Percentiles rank a stretch among this genome's conserved stretches.
Conservation (phyloP, 257 asterid genomes). For the Fraxinus quadrangulata region DNA sequence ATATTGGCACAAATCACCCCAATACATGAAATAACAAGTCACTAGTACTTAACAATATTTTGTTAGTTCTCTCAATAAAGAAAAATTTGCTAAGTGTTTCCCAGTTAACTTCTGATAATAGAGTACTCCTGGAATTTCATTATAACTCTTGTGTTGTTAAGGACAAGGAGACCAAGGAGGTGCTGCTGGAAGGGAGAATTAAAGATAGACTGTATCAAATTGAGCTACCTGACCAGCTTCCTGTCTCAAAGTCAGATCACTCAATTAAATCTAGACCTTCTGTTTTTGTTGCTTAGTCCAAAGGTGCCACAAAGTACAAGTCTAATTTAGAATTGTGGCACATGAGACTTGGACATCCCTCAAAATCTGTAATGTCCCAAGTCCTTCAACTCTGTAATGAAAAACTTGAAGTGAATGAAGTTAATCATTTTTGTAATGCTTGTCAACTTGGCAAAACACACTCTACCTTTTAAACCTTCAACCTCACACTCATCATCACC, state of each 20-base stretch:
- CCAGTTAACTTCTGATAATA: not conserved
- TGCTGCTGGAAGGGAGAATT: not conserved
- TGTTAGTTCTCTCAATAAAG: no score
- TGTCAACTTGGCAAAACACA: not conserved
- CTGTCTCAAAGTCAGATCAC: no score
- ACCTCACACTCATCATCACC: not conserved
- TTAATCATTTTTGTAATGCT: not conserved
- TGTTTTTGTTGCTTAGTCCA: not conserved
- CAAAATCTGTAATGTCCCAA: not conserved
- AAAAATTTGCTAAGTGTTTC: not conserved
- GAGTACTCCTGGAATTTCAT: not conserved
- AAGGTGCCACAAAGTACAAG: not conserved
- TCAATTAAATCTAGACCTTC: not conserved
- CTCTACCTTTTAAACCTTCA: not conserved
- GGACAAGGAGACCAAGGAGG: not conserved
- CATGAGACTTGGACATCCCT: not conserved
- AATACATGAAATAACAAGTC: not conserved
- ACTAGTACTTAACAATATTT: no score
- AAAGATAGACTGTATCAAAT: no score
- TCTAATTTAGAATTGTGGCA: not conserved
- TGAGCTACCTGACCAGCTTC: no score
- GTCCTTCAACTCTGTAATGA: not conserved
- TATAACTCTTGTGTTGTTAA: no score
- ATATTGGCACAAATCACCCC: not conserved
- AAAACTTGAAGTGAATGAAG: no score